Conservation (phyloP, 148 eudicot genomes). For the Talinum fruticosum region DNA sequence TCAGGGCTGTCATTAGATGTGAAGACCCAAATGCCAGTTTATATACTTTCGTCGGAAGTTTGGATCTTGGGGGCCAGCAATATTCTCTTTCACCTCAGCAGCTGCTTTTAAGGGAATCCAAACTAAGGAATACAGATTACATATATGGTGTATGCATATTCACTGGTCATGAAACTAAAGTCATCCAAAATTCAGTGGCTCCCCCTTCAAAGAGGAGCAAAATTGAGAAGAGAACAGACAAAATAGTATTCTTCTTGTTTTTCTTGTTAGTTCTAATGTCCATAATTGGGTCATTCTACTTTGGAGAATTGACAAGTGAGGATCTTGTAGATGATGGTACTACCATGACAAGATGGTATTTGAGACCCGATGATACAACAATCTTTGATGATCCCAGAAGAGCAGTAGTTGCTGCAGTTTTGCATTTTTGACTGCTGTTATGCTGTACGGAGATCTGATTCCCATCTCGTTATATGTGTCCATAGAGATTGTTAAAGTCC, state of each 20-base stretch:
- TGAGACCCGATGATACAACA: constrained; percentile 49
- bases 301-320: constrained; percentile 41
- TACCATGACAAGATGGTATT: constrained; percentile 57
- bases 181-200: constrained; percentile 53
- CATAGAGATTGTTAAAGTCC: constrained; percentile 63
- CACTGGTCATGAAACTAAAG: constrained; percentile 68
- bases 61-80: constrained; percentile 36
- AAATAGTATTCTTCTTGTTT: constrained; percentile 50
- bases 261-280: constrained; percentile 38
- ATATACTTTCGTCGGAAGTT: constrained; percentile 57
- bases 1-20: constrained; percentile 51
- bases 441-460: constrained; percentile 60
- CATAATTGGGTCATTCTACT: constrained; percentile 44
- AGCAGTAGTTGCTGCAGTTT: constrained; percentile 39
- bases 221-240: constrained; percentile 57
- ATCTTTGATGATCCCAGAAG: constrained; percentile 43
- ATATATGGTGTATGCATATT: constrained; percentile 65
- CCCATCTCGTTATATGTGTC: constrained; percentile 70
- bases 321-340: constrained; percentile 39
- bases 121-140: constrained; percentile 58
- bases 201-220: constrained; percentile 78
- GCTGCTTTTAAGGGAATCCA: constrained; percentile 63
- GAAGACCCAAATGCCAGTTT: constrained; percentile 74
- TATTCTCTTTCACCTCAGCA: constrained; percentile 51
- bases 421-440: constrained; percentile 55